Evolutionary conservation across 495 filamentous ascomycete species (phyloP), one percentile per base, ranked within the genome.

Genomic region (Daldinia concentrica): DNA sequence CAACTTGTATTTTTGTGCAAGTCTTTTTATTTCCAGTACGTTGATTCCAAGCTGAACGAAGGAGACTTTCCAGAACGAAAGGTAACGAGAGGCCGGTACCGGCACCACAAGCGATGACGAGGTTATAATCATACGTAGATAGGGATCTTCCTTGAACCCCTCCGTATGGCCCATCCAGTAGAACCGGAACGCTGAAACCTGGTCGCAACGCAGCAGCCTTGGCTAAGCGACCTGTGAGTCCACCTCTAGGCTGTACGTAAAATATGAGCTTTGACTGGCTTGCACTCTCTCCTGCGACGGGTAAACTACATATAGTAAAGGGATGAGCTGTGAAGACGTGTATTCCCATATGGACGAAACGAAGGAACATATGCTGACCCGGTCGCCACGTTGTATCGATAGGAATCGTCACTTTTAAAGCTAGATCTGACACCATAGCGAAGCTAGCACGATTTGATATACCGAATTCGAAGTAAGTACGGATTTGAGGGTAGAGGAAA

Each of bases 101-200:
- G 0, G 86, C 83, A 0, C 87, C 87, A n/a, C 87, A 87, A 0
- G 85, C 81, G 14, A 89, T 77, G 34, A 88, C 76, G 6, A 89
- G 63, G 2, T 78, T 54, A 4, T 75, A 80, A 32, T 85, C 81
- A 15, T 78, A 81, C 0, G 41, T 68, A 2, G 62, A 32, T 37
- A 77, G 34, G 11, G 68, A 43, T 30, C 52, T 56, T 7, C 60
- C 71, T 43, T 62, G 52, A 11, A 77, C 60, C 82, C 91, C 92
- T 12, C 92, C 92, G 64, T 95, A 95, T 0, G 92, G 92, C 0
- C 92, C 92, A 71, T 94, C 92, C 4, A 95, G 73, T 58, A 90
- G 87, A 11, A 90, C 89, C 3, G 86, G 85, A 68, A 92, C 91
- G 14, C 56, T 73, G 22, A 65, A 64, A 1, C 67, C 68, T 0